Evolutionary conservation across 2,329 filamentous ascomycete species (phyloP).

Genomic region (Torrubiella hemipterigena): DNA sequence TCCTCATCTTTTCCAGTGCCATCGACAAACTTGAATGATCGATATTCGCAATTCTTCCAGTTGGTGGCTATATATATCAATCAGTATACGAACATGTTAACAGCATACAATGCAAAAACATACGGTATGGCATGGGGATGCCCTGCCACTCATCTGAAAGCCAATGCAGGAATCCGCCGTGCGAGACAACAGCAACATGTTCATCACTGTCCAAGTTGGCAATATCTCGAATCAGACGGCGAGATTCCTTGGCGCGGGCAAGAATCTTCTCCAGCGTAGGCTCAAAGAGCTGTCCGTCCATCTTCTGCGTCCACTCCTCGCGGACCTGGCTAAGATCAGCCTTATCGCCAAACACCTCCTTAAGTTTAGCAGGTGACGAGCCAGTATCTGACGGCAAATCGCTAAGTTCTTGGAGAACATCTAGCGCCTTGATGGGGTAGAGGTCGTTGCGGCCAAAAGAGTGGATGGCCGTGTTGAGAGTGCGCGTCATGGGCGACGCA

Average conservation of each 20-base stretch:
- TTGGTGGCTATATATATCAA: constrained; percentile 43
- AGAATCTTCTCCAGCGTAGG: constrained; percentile 41
- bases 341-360: constrained; percentile 44
- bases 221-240: constrained; percentile 42
- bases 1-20: constrained; percentile 33
- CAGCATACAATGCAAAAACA: constrained; percentile 9
- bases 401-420: constrained; percentile 69
- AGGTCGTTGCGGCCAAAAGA: constrained; percentile 46
- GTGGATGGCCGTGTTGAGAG: constrained; percentile 63
- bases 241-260: constrained; percentile 46
- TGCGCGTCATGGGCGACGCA: constrained; percentile 70
- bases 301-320: constrained; percentile 64
- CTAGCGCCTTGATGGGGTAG: constrained; percentile 49
- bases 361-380: constrained; percentile 39
- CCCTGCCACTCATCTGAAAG: constrained; percentile 72
- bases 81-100: too few relatives aligned
- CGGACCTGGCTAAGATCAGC: constrained; percentile 54
- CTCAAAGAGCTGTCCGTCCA: constrained; percentile 24
- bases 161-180: constrained; percentile 77
- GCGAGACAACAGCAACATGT: constrained; percentile 66
- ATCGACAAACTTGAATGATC: constrained; percentile 53
- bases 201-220: constrained; percentile 28
- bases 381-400: constrained; percentile 68
- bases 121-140: constrained; percentile 29
- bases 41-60: constrained; percentile 63